phyloP scores from a whole-genome alignment of 441 rosid species.

The Viola pubescens region DNA sequence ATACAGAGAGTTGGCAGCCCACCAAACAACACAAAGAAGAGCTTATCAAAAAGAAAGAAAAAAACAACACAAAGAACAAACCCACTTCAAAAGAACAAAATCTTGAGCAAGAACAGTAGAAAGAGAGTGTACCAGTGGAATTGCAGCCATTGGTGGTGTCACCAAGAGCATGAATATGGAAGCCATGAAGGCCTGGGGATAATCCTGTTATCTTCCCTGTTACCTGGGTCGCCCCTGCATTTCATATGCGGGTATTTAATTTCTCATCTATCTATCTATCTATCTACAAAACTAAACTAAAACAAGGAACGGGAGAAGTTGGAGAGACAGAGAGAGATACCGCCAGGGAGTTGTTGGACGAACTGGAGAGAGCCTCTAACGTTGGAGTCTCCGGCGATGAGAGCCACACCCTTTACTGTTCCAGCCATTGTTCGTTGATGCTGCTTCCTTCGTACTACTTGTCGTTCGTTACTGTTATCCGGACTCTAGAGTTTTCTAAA shows the following conservation, averaged over 20 bases:
- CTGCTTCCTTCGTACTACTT: slow-evolving; percentile 2
- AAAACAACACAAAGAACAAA: background rate
- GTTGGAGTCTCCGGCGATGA: slow-evolving; percentile 55
- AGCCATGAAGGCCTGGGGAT: slow-evolving; percentile 83
- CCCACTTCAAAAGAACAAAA: too few species aligned
- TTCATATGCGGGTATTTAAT: background rate
- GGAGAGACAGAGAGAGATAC: slow-evolving; percentile 13
- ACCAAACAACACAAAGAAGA: background rate
- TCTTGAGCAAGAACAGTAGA: background rate
- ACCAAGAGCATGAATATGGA: slow-evolving; percentile 95
- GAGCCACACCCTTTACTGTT: slow-evolving; percentile 68
- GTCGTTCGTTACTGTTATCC: too few species aligned
- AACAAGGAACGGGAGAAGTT: background rate
- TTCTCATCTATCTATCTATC: background rate
- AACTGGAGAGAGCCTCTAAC: slow-evolving; percentile 64
- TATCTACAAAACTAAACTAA: slow-evolving; percentile 4
- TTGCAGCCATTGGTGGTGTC: slow-evolving; percentile 98
- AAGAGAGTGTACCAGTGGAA: slow-evolving; percentile 40
- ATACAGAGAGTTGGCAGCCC: background rate
- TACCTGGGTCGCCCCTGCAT: slow-evolving; percentile 66
- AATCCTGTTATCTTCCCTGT: slow-evolving; percentile 71
- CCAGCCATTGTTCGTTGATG: slow-evolving; percentile 17
- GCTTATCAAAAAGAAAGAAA: background rate
- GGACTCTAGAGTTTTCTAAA: too few species aligned
- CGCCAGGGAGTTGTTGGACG: slow-evolving; percentile 52